These are phyloP conservation scores for Cyberlindnera veronae DNA, from an alignment of 805 yeast species.

Conservation along the genomic window DNA sequence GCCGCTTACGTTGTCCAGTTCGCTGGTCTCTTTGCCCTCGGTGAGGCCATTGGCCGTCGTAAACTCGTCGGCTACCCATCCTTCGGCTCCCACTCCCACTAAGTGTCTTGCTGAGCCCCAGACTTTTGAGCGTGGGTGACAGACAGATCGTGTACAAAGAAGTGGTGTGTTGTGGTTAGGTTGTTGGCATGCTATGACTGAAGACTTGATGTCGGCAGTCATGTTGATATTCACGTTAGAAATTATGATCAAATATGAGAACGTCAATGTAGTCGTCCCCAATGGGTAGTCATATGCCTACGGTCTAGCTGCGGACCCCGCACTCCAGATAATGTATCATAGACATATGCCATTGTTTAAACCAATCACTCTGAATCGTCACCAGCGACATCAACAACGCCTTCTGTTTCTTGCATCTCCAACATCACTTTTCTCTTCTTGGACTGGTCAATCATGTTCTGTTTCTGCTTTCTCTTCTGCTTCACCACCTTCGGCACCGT, in stretches of 20 bases:
- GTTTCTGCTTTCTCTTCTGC: conserved; percentile 56
- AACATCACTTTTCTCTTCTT: conserved; percentile 46
- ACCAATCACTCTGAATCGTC: conserved; percentile 1
- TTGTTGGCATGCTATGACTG: too few relatives aligned
- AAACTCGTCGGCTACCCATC: conserved; percentile 83
- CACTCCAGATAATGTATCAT: too few relatives aligned
- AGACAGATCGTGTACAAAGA: too few relatives aligned
- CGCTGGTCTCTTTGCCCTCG: conserved; percentile 87
- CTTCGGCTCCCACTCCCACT: conserved; percentile 38
- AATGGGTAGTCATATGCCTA: too few relatives aligned
- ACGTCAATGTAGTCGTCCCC: not conserved
- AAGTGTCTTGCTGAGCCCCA: conserved; percentile 2
- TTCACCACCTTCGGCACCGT: conserved; percentile 75
- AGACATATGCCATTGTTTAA: too few relatives aligned
- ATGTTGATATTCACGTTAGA: conserved; percentile 11
- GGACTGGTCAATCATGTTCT: conserved; percentile 74
- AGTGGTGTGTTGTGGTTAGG: conserved; percentile 1
- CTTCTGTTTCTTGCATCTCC: conserved; percentile 5
- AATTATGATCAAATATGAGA: conserved; percentile 5
- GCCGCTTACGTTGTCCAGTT: conserved; percentile 80
- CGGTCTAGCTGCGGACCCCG: too few relatives aligned
- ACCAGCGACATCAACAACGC: conserved; percentile 7
- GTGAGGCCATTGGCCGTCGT: conserved; percentile 97
- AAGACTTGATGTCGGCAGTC: conserved; percentile 5
- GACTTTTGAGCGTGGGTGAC: too few relatives aligned